Base-by-base conservation (phyloP, 768 basidiomycete genomes). In the Neoboletus magnificus region DNA sequence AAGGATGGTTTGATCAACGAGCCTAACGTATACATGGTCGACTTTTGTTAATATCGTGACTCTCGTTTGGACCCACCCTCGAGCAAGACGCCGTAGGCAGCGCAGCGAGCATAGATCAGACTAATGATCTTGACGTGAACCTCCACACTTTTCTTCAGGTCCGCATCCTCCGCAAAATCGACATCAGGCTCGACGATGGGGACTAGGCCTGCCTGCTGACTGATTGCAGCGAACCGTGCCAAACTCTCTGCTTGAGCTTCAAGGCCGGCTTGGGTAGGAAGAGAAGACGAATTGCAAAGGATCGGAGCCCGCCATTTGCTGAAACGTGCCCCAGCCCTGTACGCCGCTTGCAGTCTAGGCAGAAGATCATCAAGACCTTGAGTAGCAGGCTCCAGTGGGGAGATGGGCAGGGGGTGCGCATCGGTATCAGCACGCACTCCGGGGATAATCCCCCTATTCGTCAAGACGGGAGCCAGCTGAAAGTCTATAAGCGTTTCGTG, bases 151-250 rank as follows among this genome's bases (percentile, higher is more conserved):
- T 77, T 70, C 35, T 64, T 68, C 49, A 82, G 60, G 57, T 77
- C 74, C 22, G 79, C 77, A 41, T 81, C 79, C 32, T 70, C 79
- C 25, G 72, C 69, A 57, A 81, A 80, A 60, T 81, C 77, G 20
- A 81, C 75, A 59, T 82, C 80, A 13, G 78, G 80, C 60, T 81
- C 80, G 8, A 81, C 74, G 51, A 82, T 77, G 5, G 79, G 79
- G n/a, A 81, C 78, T 22, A 82, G 60, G 29, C 78, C 77, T 1
- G 78, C 79, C 63, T 79, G 73, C 59, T 81, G 79, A 61, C 77
- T 81, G 54, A 80, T 74, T 1, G 77, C 75, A 41, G 81, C 77
- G 62, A 75, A 82, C 48, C 75, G 74, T 3, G 77, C 77, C 18
- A 81, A 64, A 33, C 72, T 78, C 62, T 79, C 78, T 25, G 77